Percentiles rank a stretch among this genome's conserved stretches.
Conservation (phyloP, 2,329 filamentous ascomycete species). For the Diaporthe helianthi region DNA sequence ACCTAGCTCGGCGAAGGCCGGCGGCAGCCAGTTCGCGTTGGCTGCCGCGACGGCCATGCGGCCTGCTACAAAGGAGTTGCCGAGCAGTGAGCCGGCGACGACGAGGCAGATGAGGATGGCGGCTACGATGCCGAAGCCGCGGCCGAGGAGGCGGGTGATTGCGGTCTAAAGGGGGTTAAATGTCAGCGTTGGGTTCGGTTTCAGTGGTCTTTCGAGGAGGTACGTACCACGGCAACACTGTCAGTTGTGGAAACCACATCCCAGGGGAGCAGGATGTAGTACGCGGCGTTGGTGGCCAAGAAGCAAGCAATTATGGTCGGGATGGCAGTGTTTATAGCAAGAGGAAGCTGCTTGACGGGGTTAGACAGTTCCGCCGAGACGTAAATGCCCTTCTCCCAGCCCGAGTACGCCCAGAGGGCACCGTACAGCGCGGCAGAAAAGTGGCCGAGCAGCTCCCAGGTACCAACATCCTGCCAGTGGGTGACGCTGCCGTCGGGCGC, state of each 20-base stretch:
- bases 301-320: constrained; percentile 67
- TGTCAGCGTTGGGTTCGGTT: no score
- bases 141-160: constrained; percentile 61
- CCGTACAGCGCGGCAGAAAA: constrained; percentile 67
- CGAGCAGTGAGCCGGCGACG: constrained; percentile 66
- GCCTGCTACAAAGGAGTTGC: constrained; percentile 68
- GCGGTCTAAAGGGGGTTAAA: constrained; percentile 51
- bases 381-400: constrained; percentile 71
- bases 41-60: constrained; percentile 67
- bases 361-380: constrained; percentile 59
- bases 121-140: constrained; percentile 58
- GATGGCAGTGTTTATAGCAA: constrained; percentile 67
- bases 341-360: constrained; percentile 61
- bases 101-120: constrained; percentile 66
- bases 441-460: constrained; percentile 67
- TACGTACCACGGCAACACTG: constrained; percentile 66
- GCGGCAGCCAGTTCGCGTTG: constrained; percentile 58
- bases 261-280: constrained; percentile 70
- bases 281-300: constrained; percentile 65
- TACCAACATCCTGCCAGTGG: constrained; percentile 55
- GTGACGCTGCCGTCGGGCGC: constrained; percentile 57
- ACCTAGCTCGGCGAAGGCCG: constrained; percentile 53
- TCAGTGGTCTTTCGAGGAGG: no score
- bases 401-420: constrained; percentile 69
- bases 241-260: constrained; percentile 63